These are phyloP conservation scores for Cyberlindnera mycetangii DNA, from an alignment of 805 yeast genomes.

Conservation along the genomic window DNA sequence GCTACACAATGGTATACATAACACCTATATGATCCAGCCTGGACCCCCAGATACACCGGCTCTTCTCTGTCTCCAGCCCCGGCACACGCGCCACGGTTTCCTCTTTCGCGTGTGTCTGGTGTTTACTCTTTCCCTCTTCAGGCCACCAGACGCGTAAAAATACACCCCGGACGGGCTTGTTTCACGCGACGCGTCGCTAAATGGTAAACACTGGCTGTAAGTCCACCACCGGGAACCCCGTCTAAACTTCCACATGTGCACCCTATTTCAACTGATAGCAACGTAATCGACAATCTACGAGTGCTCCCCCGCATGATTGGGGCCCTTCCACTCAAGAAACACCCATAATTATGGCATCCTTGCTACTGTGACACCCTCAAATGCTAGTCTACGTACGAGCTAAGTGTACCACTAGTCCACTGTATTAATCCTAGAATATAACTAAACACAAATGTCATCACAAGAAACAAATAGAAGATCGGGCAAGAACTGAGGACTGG, in stretches of 20 bases:
- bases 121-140: constrained; percentile 4
- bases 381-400: no score
- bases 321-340: not conserved
- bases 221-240: not conserved
- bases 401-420: no score
- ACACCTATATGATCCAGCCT: no score
- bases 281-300: not conserved
- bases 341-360: no score
- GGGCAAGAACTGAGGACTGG: no score
- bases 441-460: no score
- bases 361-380: no score
- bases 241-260: not conserved
- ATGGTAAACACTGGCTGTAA: not conserved
- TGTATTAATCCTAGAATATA: no score
- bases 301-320: not conserved
- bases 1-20: no score
- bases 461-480: no score
- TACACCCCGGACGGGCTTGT: not conserved
- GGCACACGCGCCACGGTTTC: not conserved
- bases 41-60: not conserved
- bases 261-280: not conserved
- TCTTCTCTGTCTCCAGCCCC: not conserved
- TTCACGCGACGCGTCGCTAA: not conserved
- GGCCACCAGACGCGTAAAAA: constrained; percentile 2
- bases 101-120: not conserved